Evolutionary conservation across 441 rosid genomes (phyloP).

Genomic region (Arabidopsis hybrid): DNA sequence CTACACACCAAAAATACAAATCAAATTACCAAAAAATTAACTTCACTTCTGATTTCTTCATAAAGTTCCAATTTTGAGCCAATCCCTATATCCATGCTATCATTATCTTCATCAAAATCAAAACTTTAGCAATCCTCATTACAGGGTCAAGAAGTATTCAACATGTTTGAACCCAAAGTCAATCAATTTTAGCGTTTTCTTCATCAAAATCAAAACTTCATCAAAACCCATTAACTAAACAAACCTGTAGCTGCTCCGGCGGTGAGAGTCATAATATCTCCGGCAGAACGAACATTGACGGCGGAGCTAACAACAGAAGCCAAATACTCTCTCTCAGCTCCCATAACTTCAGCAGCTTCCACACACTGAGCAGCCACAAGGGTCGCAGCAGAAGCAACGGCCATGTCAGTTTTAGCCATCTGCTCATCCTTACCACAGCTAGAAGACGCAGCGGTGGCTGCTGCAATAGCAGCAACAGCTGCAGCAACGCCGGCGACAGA

Average conservation of each 20-base stretch:
- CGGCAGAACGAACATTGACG: constrained; percentile 57
- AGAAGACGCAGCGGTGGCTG: constrained; percentile 81
- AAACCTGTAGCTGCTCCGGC: constrained; percentile 97
- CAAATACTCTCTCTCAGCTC: constrained; percentile 90
- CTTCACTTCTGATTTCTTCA: background rate
- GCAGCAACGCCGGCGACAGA: constrained; percentile 94
- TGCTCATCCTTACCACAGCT: constrained; percentile 81
- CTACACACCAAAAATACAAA: constrained; percentile 41
- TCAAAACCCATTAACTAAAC: background rate
- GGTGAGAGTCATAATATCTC: constrained; percentile 88
- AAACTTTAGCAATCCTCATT: background rate
- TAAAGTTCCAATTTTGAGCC: background rate
- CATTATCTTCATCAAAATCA: background rate
- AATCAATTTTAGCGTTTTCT: background rate
- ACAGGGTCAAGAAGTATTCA: background rate
- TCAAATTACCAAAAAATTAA: constrained; percentile 1
- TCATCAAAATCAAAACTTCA: constrained; percentile 7
- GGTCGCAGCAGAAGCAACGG: constrained; percentile 91
- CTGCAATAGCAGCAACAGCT: constrained; percentile 89
- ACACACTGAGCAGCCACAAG: constrained; percentile 94
- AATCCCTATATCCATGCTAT: background rate
- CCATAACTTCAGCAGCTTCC: constrained; percentile 91
- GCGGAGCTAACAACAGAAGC: constrained; percentile 76
- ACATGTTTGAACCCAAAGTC: background rate
- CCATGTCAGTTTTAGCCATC: constrained; percentile 87